These are phyloP conservation scores for Verticillium zaregamsianum DNA, from an alignment of 2,329 filamentous ascomycete genomes.

Conservation along the genomic window DNA sequence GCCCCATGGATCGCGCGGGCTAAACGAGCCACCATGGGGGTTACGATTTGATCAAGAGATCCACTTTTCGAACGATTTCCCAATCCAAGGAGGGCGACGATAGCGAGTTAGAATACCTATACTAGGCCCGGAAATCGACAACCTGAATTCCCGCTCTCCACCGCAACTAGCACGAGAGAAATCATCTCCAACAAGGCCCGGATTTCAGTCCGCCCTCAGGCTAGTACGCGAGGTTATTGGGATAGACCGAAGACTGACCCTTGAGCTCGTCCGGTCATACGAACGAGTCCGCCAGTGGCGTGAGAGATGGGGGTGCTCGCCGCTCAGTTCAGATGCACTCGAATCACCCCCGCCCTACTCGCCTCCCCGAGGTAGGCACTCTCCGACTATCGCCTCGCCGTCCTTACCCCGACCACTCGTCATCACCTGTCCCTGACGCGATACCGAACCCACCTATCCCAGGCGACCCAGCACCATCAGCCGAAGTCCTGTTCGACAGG, in stretches of 20 bases:
- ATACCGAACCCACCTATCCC: constrained; percentile 9
- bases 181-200: neutral
- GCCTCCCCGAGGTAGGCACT: constrained; percentile 3
- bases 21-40: neutral
- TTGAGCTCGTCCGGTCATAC: neutral
- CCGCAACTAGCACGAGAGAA: neutral
- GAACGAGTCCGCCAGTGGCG: neutral
- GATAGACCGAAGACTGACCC: neutral
- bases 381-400: neutral
- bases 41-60: neutral
- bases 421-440: constrained; percentile 1
- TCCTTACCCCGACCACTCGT: neutral
- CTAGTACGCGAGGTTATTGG: neutral
- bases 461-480: constrained; percentile 4
- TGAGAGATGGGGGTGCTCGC: constrained; percentile 4
- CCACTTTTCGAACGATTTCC: neutral
- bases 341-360: constrained; percentile 8
- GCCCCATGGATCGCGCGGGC: neutral
- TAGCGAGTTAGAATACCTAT: neutral
- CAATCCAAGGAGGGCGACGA: neutral
- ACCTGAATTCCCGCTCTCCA: neutral
- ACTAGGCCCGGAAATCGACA: neutral
- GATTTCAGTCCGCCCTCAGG: neutral
- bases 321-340: constrained; percentile 7
- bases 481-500: neutral